Base-by-base conservation (phyloP, 495 filamentous ascomycete species). In the Rusavskia elegans region DNA sequence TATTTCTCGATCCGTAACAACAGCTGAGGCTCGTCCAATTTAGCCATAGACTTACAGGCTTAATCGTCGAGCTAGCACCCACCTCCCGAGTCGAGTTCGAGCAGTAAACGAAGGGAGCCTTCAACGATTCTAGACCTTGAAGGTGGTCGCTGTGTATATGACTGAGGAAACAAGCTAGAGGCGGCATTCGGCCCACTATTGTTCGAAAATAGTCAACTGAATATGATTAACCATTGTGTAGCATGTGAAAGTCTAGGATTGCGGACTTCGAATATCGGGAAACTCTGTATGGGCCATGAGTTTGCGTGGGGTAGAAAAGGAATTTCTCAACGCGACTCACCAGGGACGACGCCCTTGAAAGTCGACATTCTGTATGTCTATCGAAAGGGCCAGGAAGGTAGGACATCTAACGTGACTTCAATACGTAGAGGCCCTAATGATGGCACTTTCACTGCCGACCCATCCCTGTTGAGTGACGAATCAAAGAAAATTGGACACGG, bases 131-230 rank as follows among this genome's bases (percentile, higher is more conserved):
- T 27, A 96, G 74, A 1, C 90, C 90, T 52, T 75, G 76, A 7
- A 95, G 74, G 65, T 97, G 89, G 56, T 96, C 89, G 52, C 83
- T 93, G 63, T 96, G 90, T 11, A 94, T 82, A 76, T 97, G 90
- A 61, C 84, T 90, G 38, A 97, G 72, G 61, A 97, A 95, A 62
- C 85, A 95, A 16, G 85, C 89, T 41, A 93, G 62, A 2, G 89
- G 85, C 29, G 84, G 73, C 27, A 65, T 71, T 17, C 64, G 65
- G 0, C 69, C 72, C 19, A 69, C 72, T 20, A 68, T 67, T 17
- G 68, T 68, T 16, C 89, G 80, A 61, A 95, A 97, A 67, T 84
- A 89, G 64, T 97, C 90, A 53, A 95, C 83, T 84, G 46, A 27
- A 55, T 30, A 5, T 30, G 17, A 35, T 49, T 14, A 51, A 38